These are phyloP conservation scores for Aspergillus sp. DNA, from an alignment of 2,329 filamentous ascomycete species.

Conservation along the genomic window DNA sequence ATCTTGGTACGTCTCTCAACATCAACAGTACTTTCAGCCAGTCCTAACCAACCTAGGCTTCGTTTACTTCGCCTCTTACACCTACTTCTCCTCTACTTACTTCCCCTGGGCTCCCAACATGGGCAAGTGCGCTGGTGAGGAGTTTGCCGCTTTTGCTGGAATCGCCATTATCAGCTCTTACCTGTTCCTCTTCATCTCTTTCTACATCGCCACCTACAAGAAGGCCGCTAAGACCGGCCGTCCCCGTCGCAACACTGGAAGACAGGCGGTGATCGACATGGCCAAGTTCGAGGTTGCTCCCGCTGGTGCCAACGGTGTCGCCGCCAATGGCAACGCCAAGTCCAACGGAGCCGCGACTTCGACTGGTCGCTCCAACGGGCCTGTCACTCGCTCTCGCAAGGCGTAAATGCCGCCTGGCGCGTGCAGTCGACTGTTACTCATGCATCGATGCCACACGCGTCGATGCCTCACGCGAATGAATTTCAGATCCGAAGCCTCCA, in stretches of 20 bases:
- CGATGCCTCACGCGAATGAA: background rate
- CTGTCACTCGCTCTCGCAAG: slow-evolving; percentile 47
- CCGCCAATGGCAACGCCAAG: slow-evolving; percentile 27
- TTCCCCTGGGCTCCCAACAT: slow-evolving; percentile 78
- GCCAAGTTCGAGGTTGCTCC: slow-evolving; percentile 65
- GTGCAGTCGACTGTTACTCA: background rate
- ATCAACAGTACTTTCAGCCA: slow-evolving; percentile 8
- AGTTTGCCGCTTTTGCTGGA: slow-evolving; percentile 90
- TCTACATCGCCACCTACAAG: slow-evolving; percentile 94
- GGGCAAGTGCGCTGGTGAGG: slow-evolving; percentile 88
- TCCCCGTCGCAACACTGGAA: slow-evolving; percentile 61
- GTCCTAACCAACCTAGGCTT: slow-evolving; percentile 61
- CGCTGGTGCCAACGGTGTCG: slow-evolving; percentile 20
- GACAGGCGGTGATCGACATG: slow-evolving; percentile 82
- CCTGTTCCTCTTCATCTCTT: slow-evolving; percentile 96
- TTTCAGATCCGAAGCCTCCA: background rate
- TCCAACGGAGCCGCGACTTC: slow-evolving; percentile 33
- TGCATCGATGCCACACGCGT: background rate
- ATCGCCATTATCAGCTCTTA: slow-evolving; percentile 92
- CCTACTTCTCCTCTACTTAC: slow-evolving; percentile 93
- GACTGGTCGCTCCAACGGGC: slow-evolving; percentile 41
- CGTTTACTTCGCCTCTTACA: slow-evolving; percentile 99
- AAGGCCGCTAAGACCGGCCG: slow-evolving; percentile 56
- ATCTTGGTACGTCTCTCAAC: slow-evolving; percentile 67
- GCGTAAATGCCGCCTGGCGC: slow-evolving; percentile 30